Evolutionary conservation across 495 filamentous ascomycete genomes (phyloP), one percentile per base, ranked within the genome.

Genomic region (Talaromyces liani): DNA sequence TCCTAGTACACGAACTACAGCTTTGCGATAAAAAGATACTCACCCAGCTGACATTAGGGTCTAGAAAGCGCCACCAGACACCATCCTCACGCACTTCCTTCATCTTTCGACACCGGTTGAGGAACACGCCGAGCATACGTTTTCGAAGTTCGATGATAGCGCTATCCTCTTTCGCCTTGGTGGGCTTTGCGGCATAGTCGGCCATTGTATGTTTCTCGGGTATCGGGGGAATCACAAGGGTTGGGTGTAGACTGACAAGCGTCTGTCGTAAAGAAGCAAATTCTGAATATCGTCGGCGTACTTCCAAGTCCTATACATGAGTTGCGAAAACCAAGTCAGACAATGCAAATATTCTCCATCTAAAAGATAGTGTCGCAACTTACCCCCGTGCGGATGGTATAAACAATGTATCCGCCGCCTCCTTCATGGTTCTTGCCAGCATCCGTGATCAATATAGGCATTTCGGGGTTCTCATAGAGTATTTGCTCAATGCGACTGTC

Each of bases 161-260:
- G 33, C 90, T 87, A 73, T 98, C 95, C 75, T 98, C 94, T 74
- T 97, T 98, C 29, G 94, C 94, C 71, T 93, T 96, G 31, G 94
- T 97, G 0, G 94, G 94, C 66, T 96, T 97, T 20, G 95, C 93
- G 25, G 94, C 94, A 73, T 98, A 98, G 71, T 98, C 94, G 56
- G 94, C 93, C 88, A 98, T 93, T 60, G 91, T 92, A 71, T 98
- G 94, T 73, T 98, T 98, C 77, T 98, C 94, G 8, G 94, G 94
- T 66, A 98, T 98, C 2, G 94, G 94, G 1, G 94, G 94, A 60
- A 98, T 90, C 65, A 98, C 87, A 36, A 98, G 84, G 2, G 94
- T 97, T 1, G 94, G 94, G 68, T 98, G 95, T 62, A 98, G 80
- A 64, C 89, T 88, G 22, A 92, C 90, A 18, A 98, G 84, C 2